A percentile compares a stretch with the other conserved stretches of the same genome.
These are phyloP conservation scores for Aspergillus viridinutans DNA, from an alignment of 2,329 filamentous ascomycete genomes.

Conservation along the genomic window DNA sequence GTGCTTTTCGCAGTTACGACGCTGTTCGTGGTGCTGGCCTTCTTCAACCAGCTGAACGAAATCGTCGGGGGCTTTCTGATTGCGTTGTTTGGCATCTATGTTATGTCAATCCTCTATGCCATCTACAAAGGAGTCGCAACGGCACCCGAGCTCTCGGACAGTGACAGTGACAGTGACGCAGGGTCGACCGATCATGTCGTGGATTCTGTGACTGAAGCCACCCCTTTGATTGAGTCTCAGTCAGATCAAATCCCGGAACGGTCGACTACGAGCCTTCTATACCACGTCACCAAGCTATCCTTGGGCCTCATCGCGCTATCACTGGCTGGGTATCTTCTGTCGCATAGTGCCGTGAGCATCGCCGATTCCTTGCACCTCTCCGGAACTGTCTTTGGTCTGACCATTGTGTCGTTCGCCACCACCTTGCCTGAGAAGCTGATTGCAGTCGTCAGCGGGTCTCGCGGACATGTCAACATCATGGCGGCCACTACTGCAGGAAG, in stretches of 20 bases:
- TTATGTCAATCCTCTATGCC: constrained; percentile 42
- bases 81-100: constrained; percentile 42
- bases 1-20: constrained; percentile 43
- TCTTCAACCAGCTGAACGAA: constrained; percentile 31
- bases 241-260: not conserved
- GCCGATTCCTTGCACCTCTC: constrained; percentile 42
- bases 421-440: constrained; percentile 54
- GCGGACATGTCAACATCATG: constrained; percentile 48
- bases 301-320: constrained; percentile 44
- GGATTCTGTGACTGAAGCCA: constrained; percentile 11
- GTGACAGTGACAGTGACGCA: constrained; percentile 40
- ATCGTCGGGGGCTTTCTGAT: constrained; percentile 40
- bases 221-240: constrained; percentile 14
- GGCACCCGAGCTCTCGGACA: constrained; percentile 42
- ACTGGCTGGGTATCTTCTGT: constrained; percentile 48
- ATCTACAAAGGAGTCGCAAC: constrained; percentile 43
- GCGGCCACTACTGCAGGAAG: constrained; percentile 52
- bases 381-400: constrained; percentile 45
- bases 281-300: constrained; percentile 42
- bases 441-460: constrained; percentile 45
- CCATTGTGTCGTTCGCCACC: constrained; percentile 49
- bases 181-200: constrained; percentile 1
- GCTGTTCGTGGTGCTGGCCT: constrained; percentile 32
- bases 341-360: constrained; percentile 42
- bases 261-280: constrained; percentile 23